Evolutionary conservation across 2,329 filamentous ascomycete genomes (phyloP).

Genomic region (Paramyrothecium roridum): DNA sequence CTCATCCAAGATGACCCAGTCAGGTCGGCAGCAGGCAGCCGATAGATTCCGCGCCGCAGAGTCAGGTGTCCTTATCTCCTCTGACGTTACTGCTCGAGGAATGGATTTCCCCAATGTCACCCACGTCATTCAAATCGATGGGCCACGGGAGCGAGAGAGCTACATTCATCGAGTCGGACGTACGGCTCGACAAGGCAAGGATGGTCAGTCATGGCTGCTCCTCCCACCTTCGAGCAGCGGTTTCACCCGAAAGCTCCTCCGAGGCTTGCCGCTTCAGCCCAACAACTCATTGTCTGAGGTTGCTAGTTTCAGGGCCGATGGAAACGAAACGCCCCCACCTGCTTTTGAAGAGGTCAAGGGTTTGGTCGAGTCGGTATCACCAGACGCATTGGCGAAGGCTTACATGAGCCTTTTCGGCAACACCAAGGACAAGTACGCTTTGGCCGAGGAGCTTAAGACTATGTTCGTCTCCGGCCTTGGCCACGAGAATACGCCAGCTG

Average conservation of each 20-base stretch:
- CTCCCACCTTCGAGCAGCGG: conserved; percentile 51
- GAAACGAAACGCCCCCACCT: conserved; percentile 10
- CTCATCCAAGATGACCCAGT: conserved; percentile 75
- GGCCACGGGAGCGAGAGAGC: conserved; percentile 62
- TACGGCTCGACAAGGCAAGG: conserved; percentile 71
- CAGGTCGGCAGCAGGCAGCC: conserved; percentile 64
- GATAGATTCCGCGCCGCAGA: conserved; percentile 66
- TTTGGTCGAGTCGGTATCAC: conserved; percentile 39
- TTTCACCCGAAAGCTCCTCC: conserved; percentile 47
- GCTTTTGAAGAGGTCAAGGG: conserved; percentile 40
- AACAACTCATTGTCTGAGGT: conserved; percentile 45
- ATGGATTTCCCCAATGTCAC: conserved; percentile 82
- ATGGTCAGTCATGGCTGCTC: conserved; percentile 69
- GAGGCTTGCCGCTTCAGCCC: conserved; percentile 57
- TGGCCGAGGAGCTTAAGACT: conserved; percentile 51
- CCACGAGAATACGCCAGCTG: conserved; percentile 43
- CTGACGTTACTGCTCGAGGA: conserved; percentile 76
- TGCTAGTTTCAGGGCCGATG: conserved; percentile 34
- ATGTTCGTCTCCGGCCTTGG: conserved; percentile 51
- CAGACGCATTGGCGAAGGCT: conserved; percentile 26
- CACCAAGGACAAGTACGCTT: conserved; percentile 34
- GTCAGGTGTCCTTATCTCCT: conserved; percentile 68
- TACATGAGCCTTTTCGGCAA: conserved; percentile 59
- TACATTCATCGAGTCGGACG: conserved; percentile 78
- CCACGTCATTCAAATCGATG: conserved; percentile 73